Evolutionary conservation across 176 grass and related monocot species (phyloP).

Genomic region (Tuctoria greenei): DNA sequence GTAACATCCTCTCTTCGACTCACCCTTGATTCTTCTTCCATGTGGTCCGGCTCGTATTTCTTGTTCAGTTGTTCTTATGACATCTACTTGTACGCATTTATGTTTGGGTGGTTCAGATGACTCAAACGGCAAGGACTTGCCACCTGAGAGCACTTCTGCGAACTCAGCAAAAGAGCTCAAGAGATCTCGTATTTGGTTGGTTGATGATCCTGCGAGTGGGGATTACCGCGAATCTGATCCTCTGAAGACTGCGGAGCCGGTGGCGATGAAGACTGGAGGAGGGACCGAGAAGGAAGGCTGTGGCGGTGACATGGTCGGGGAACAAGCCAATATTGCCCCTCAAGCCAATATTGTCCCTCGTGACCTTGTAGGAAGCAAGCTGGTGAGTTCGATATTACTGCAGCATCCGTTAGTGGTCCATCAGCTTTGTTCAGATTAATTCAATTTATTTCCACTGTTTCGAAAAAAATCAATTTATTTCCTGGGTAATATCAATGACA

Average conservation of each 20-base stretch:
- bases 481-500: not conserved
- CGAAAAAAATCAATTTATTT: not conserved
- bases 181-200: not conserved
- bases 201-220: not conserved
- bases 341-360: not conserved
- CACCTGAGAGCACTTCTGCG: not conserved
- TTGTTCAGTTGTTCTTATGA: not conserved
- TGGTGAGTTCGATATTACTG: constrained; percentile 17
- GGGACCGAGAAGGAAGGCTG: constrained; percentile 20
- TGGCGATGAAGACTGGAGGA: not conserved
- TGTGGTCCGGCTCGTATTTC: not conserved
- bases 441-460: not conserved
- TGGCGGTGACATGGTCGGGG: not conserved
- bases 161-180: not conserved
- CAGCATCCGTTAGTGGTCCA: not conserved
- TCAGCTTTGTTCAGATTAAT: not conserved
- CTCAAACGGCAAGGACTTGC: not conserved
- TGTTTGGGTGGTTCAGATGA: not conserved
- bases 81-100: not conserved
- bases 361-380: constrained; percentile 24
- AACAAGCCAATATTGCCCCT: not conserved
- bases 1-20: not conserved
- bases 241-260: not conserved
- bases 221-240: not conserved
- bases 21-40: not conserved